Conservation (phyloP, 345 rosid species). For the Bretschneidera sinensis region DNA sequence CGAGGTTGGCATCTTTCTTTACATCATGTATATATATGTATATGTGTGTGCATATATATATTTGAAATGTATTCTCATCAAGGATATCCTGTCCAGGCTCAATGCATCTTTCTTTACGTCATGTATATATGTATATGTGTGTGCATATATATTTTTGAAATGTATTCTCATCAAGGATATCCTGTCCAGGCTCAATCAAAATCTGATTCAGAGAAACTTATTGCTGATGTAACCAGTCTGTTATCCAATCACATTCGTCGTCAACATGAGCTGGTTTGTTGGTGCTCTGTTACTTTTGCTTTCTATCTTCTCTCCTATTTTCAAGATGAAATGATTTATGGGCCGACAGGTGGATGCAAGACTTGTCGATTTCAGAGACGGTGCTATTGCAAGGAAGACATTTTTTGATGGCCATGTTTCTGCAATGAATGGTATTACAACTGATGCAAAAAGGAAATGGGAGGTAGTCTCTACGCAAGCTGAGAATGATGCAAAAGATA, state of each 20-base stretch:
- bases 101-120: too few relatives aligned
- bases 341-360: conserved; percentile 80
- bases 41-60: conserved; percentile 6
- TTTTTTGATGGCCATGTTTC: conserved; percentile 65
- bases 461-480: conserved; percentile 68
- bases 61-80: conserved; percentile 18
- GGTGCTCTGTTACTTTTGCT: background rate
- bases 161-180: conserved; percentile 13
- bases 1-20: conserved; percentile 38
- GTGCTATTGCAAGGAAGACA: conserved; percentile 48
- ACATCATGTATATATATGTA: too few relatives aligned
- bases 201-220: conserved; percentile 77
- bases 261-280: conserved; percentile 76
- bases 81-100: conserved; percentile 52
- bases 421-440: conserved; percentile 50
- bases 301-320: conserved; percentile 1
- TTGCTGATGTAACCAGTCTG: conserved; percentile 70
- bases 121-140: too few relatives aligned
- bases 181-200: conserved; percentile 76
- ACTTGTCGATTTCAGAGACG: conserved; percentile 57
- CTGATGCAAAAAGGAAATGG: conserved; percentile 98
- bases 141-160: too few relatives aligned
- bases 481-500: conserved; percentile 61
- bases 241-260: conserved; percentile 66
- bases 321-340: conserved; percentile 22